Evolutionary conservation across 139 green algal species (phyloP).

Genomic region (Ettlia oleoabundans): DNA sequence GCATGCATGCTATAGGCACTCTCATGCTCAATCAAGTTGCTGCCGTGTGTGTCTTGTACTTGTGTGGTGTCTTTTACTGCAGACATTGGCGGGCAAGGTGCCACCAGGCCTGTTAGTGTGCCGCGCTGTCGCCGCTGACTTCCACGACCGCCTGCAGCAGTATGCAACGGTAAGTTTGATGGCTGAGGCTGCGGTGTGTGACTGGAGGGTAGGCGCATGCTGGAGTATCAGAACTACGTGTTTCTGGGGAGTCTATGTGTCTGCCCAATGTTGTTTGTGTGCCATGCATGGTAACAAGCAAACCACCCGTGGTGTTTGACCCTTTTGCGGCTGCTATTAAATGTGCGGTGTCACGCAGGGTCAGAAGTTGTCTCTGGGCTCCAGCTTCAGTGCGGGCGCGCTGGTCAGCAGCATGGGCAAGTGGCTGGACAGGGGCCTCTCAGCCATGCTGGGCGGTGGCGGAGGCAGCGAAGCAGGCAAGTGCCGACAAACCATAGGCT

Average conservation of each 20-base stretch:
- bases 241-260: no score
- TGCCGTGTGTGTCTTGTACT: no score
- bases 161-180: slow-evolving; percentile 49
- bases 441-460: slow-evolving; percentile 54
- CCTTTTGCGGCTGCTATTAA: neutral
- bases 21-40: no score
- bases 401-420: slow-evolving; percentile 57
- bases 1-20: no score
- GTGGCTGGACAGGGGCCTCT: slow-evolving; percentile 63
- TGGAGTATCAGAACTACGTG: no score
- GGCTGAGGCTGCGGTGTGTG: neutral
- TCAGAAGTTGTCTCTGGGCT: slow-evolving; percentile 44
- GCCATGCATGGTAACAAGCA: no score
- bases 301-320: neutral
- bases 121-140: slow-evolving; percentile 12
- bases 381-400: slow-evolving; percentile 27
- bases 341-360: slow-evolving; percentile 15
- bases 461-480: slow-evolving; percentile 1
- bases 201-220: neutral
- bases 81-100: slow-evolving; percentile 31
- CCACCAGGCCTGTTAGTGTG: slow-evolving; percentile 52
- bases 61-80: neutral
- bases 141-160: slow-evolving; percentile 49
- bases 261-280: no score
- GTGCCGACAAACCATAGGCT: no score